Base-by-base conservation (phyloP, 2,329 filamentous ascomycete genomes). In the Trichoderma oligosporum region DNA sequence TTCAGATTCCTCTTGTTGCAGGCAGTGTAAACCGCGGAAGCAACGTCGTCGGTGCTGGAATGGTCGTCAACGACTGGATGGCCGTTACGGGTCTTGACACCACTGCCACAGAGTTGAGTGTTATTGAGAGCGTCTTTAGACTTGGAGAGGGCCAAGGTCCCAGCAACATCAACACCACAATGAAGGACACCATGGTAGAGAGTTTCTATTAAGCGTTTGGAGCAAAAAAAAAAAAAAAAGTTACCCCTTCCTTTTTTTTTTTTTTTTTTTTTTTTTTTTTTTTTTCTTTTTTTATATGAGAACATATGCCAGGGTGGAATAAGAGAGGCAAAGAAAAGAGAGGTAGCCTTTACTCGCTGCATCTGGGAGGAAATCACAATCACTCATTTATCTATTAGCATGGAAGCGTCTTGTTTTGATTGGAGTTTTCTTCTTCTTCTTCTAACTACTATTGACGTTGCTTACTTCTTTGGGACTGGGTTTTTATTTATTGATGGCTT, bases 101-200 rank as follows among this genome's bases (percentile, higher is more conserved):
- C 44, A 97, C 92, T 18, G 92, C 93, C n/a, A 97, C 94, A 1
- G 94, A 99, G 78, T 79, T 99, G 67, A 96, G 91, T 70, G 94
- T 99, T 59, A 84, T 99, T 57, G 94, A 99, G 82, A 92, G 87
- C 67, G 92, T 99, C 63, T 99, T 99, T 81, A 85, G 91, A 67
- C 80, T 99, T 45, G 92, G 92, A 62, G 93, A 97, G 79, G 91
- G 90, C 54, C 82, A 85, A 64, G 90, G 84, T 6, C 87, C 91
- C 49, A 84, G 84, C 68, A 86, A 83, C 67, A 91, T 93, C 77
- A 89, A 89, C 73, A 88, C 86, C 52, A 86, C 78, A 65, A 86
- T 97, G 79, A 97, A 97, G 83, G 93, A 97, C 73, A 94, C 91
- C 64, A 96, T 99, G 84, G 94, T 99, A 61, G 94, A 99, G 80